Percentiles rank a stretch among this genome's conserved stretches.
Evolutionary conservation across 1,139 yeast genomes (phyloP).

Genomic region (Magnusiomyces tetraspermus): DNA sequence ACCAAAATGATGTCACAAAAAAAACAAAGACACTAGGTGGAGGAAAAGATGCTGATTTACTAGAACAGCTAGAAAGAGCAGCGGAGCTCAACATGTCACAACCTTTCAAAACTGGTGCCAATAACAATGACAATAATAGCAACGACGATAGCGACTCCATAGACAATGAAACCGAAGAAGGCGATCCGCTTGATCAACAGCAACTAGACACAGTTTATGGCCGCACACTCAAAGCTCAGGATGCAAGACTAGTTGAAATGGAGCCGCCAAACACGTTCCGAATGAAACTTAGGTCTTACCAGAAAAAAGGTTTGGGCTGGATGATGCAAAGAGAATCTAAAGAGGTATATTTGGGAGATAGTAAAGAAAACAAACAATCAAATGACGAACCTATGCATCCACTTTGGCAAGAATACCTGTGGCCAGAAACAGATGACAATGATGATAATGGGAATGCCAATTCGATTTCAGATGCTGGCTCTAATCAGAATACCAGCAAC

Average conservation of each 20-base stretch:
- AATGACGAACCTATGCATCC: constrained; percentile 54
- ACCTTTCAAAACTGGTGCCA: background rate
- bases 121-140: background rate
- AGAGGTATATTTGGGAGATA: constrained; percentile 43
- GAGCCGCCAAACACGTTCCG: constrained; percentile 57
- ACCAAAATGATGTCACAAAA: background rate
- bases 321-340: constrained; percentile 48
- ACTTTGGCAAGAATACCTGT: constrained; percentile 67
- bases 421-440: constrained; percentile 47
- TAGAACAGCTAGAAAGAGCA: constrained; percentile 5
- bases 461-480: background rate
- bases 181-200: constrained; percentile 36
- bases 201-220: constrained; percentile 70
- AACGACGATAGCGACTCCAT: background rate
- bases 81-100: background rate
- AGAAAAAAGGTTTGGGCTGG: constrained; percentile 76
- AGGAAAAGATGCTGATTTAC: background rate
- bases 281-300: constrained; percentile 57
- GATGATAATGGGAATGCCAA: background rate
- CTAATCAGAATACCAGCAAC: background rate
- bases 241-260: constrained; percentile 47
- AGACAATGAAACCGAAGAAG: no score
- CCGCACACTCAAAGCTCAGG: constrained; percentile 41
- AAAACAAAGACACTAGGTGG: background rate
- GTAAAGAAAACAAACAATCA: constrained; percentile 32